These are phyloP conservation scores for Colletotrichum tamarilloi DNA, from an alignment of 2,329 filamentous ascomycete species.

Conservation along the genomic window DNA sequence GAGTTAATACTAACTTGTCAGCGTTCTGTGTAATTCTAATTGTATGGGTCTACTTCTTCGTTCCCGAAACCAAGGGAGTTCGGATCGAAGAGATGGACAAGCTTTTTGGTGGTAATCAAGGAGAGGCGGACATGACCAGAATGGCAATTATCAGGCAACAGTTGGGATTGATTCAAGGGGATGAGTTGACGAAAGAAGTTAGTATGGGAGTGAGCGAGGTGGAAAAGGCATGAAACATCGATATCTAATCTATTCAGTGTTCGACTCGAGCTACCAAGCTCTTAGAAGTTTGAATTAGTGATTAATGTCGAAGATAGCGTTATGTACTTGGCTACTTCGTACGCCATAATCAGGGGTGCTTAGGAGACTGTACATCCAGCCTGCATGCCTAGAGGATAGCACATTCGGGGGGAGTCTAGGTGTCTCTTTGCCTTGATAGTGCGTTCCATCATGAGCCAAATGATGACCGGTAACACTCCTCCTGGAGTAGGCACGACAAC, in stretches of 20 bases:
- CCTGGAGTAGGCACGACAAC: background rate
- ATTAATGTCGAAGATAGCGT: background rate
- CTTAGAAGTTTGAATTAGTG: background rate
- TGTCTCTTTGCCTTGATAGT: background rate
- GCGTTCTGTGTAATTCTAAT: constrained; percentile 59
- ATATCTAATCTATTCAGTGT: background rate
- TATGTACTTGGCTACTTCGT: background rate
- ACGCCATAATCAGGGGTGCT: background rate
- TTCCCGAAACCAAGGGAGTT: constrained; percentile 67
- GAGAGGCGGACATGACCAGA: background rate
- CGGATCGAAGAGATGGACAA: constrained; percentile 68
- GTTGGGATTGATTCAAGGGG: background rate
- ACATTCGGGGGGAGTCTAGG: background rate
- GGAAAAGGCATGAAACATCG: background rate
- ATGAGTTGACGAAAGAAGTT: background rate
- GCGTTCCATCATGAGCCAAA: background rate
- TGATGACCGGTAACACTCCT: background rate
- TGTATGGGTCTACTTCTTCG: constrained; percentile 63
- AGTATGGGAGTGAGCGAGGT: background rate
- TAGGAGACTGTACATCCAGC: background rate
- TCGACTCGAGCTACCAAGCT: background rate
- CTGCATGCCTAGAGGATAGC: background rate
- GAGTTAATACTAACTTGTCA: background rate
- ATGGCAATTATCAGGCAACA: constrained; percentile 9
- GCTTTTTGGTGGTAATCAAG: constrained; percentile 46